Evolutionary conservation across 2,329 filamentous ascomycete genomes (phyloP).

Genomic region (Cucurbitaria berberidis): DNA sequence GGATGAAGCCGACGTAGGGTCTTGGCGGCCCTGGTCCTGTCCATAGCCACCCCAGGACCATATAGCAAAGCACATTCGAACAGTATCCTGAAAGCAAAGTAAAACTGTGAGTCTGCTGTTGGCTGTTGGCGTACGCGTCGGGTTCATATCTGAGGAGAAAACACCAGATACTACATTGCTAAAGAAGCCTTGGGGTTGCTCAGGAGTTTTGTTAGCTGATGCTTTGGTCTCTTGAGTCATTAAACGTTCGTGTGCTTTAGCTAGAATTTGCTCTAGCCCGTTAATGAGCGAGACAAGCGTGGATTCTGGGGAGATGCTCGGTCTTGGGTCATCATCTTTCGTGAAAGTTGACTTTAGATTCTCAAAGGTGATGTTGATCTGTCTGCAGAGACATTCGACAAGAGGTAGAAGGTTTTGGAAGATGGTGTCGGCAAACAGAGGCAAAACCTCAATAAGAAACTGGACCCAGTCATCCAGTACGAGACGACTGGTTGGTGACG

Average conservation of each 20-base stretch:
- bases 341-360: conserved; percentile 71
- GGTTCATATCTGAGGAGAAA: conserved; percentile 77
- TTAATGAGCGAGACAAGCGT: conserved; percentile 87
- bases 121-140: conserved; percentile 81
- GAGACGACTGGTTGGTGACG: conserved; percentile 72
- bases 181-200: conserved; percentile 86
- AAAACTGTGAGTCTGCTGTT: conserved; percentile 93
- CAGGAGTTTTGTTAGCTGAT: conserved; percentile 75
- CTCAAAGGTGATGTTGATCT: conserved; percentile 75
- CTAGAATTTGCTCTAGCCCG: conserved; percentile 88
- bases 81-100: conserved; percentile 95
- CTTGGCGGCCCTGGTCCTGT: conserved; percentile 62
- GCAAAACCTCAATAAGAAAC: conserved; percentile 82
- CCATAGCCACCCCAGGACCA: conserved; percentile 88
- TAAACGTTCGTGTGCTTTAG: conserved; percentile 82
- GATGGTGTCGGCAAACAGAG: conserved; percentile 81
- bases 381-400: conserved; percentile 84
- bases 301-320: conserved; percentile 64
- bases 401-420: conserved; percentile 91
- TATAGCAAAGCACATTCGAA: conserved; percentile 88
- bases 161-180: conserved; percentile 93
- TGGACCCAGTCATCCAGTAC: conserved; percentile 91
- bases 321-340: conserved; percentile 33
- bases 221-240: conserved; percentile 75
- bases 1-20: conserved; percentile 74